phyloP scores from a whole-genome alignment of 2,329 filamentous ascomycete genomes.

The Moelleriella libera region DNA sequence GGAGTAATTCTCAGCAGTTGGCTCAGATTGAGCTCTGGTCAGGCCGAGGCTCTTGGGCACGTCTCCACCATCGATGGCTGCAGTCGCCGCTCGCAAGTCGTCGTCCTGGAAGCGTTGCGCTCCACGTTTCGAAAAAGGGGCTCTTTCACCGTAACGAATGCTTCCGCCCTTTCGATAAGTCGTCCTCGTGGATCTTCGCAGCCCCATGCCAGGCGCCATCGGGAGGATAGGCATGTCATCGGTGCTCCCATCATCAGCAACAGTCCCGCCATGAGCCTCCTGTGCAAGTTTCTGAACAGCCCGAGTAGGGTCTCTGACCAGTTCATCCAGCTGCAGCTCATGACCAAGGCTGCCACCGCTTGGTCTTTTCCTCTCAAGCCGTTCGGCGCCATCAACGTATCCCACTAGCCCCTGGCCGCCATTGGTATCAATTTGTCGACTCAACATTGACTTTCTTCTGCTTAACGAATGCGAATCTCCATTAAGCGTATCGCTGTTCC shows the following conservation, averaged over 20 bases:
- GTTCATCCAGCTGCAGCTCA: slow-evolving; percentile 61
- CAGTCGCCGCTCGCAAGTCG: slow-evolving; percentile 21
- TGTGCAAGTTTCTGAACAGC: slow-evolving; percentile 56
- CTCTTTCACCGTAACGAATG: slow-evolving; percentile 62
- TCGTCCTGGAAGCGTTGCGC: slow-evolving; percentile 47
- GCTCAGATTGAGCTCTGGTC: slow-evolving; percentile 56
- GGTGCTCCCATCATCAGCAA: slow-evolving; percentile 24
- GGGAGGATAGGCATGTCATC: slow-evolving; percentile 83
- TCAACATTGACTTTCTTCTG: slow-evolving; percentile 92
- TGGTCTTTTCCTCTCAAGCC: slow-evolving; percentile 61
- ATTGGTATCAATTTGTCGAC: slow-evolving; percentile 71
- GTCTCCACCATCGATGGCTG: slow-evolving; percentile 22
- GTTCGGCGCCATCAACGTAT: slow-evolving; percentile 74
- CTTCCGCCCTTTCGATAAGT: slow-evolving; percentile 81
- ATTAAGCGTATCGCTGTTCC: slow-evolving; percentile 33
- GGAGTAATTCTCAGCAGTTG: slow-evolving; percentile 48
- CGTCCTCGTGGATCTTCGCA: slow-evolving; percentile 82
- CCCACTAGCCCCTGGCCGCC: slow-evolving; percentile 41
- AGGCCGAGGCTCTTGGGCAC: slow-evolving; percentile 37
- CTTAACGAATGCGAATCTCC: slow-evolving; percentile 47
- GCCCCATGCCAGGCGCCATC: slow-evolving; percentile 58
- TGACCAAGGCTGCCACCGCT: slow-evolving; percentile 35
- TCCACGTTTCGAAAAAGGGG: slow-evolving; percentile 61
- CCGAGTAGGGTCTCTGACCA: slow-evolving; percentile 67
- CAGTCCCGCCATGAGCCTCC: slow-evolving; percentile 32